These are phyloP conservation scores for Geosmithia flava DNA, from an alignment of 2,329 filamentous ascomycete genomes.

Conservation along the genomic window DNA sequence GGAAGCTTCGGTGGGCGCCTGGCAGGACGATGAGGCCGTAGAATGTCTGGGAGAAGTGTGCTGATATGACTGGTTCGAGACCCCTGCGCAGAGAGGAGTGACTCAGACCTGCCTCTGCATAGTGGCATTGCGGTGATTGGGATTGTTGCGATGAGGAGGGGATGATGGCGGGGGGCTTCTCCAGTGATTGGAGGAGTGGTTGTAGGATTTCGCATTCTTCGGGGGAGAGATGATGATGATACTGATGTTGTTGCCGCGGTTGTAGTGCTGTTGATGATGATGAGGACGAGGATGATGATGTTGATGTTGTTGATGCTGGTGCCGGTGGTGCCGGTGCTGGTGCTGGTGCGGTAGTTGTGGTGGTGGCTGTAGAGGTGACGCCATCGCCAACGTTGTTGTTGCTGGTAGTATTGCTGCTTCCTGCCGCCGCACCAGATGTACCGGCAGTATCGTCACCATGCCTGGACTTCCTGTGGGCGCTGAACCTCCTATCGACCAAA, in stretches of 20 bases:
- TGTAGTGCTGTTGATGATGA: no score
- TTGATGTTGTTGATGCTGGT: no score
- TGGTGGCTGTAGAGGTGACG: neutral
- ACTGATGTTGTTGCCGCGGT: no score
- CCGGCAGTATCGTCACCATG: neutral
- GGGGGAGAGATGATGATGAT: no score
- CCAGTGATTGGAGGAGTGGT: no score
- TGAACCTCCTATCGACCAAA: neutral
- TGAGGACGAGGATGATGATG: no score
- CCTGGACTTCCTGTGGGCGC: neutral
- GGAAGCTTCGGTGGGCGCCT: conserved; percentile 13
- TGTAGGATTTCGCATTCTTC: no score
- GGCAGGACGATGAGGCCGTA: conserved; percentile 12
- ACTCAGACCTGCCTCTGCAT: neutral
- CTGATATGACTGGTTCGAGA: conserved; percentile 6
- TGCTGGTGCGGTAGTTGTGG: neutral
- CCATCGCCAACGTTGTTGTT: neutral
- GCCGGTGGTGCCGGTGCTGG: neutral
- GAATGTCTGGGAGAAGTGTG: conserved; percentile 9
- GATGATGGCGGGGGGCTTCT: no score
- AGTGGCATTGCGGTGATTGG: neutral
- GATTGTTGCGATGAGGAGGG: neutral
- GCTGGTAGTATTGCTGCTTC: no score
- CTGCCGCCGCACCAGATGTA: neutral
- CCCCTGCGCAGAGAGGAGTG: conserved; percentile 4